Conservation (phyloP, 2,329 filamentous ascomycete species). For the Lasiodiplodia sp. region DNA sequence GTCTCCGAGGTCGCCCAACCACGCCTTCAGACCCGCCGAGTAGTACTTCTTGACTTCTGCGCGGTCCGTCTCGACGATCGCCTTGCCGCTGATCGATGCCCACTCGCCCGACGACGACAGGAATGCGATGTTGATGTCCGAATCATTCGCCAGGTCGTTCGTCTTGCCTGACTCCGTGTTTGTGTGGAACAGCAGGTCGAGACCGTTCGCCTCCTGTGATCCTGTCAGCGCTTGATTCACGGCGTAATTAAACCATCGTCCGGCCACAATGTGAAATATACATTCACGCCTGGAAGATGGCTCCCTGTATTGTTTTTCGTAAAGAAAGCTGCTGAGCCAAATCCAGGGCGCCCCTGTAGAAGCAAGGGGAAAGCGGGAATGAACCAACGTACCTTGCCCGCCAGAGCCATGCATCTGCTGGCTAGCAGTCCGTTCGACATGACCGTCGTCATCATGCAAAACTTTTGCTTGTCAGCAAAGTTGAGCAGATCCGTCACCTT, state of each 20-base stretch:
- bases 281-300: too few species aligned
- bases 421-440: conserved; percentile 70
- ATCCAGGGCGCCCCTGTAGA: neutral
- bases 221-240: conserved; percentile 25
- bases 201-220: conserved; percentile 74
- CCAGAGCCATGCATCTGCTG: conserved; percentile 86
- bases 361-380: neutral
- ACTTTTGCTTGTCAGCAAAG: conserved; percentile 78
- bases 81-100: conserved; percentile 82
- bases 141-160: conserved; percentile 75
- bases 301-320: too few species aligned
- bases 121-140: conserved; percentile 83
- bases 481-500: conserved; percentile 77
- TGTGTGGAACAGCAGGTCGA: conserved; percentile 88
- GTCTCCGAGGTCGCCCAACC: conserved; percentile 82
- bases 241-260: too few species aligned
- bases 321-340: too few species aligned
- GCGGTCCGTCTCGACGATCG: conserved; percentile 73
- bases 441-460: conserved; percentile 88
- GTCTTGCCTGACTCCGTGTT: conserved; percentile 92
- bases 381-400: conserved; percentile 68
- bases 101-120: conserved; percentile 79
- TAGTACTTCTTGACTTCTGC: conserved; percentile 73
- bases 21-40: conserved; percentile 75
- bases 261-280: too few species aligned